Percentiles rank a stretch among this genome's conserved stretches.
Conservation (phyloP, 768 basidiomycete species). For the Hygrophorus russula region DNA sequence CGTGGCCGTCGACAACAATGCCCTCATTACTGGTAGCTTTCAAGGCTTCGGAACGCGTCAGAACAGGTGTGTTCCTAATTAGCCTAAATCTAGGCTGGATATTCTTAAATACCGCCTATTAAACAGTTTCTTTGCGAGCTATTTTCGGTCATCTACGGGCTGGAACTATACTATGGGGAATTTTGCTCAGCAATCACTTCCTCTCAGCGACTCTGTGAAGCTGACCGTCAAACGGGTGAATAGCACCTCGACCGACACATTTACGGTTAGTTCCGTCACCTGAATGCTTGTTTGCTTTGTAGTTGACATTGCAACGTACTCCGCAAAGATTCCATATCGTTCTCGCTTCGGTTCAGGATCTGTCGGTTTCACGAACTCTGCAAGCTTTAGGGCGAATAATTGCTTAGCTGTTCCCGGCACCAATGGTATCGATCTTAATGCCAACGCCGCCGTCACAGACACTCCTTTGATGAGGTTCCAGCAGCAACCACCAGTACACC, state of each 20-base stretch:
- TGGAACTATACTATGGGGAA: slow-evolving; percentile 40
- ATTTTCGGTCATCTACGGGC: slow-evolving; percentile 18
- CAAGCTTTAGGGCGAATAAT: too few relatives aligned
- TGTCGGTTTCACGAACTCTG: too few relatives aligned
- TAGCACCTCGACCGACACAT: slow-evolving; percentile 42
- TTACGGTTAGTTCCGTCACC: too few relatives aligned
- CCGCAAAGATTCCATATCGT: too few relatives aligned
- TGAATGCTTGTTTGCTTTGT: too few relatives aligned
- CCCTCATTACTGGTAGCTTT: slow-evolving; percentile 29
- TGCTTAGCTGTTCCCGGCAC: neutral
- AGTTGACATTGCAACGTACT: too few relatives aligned
- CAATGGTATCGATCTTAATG: too few relatives aligned
- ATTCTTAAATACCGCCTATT: too few relatives aligned
- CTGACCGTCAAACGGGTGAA: slow-evolving; percentile 37
- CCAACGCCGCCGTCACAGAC: too few relatives aligned
- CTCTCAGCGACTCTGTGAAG: slow-evolving; percentile 35
- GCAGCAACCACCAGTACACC: too few relatives aligned
- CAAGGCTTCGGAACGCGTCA: slow-evolving; percentile 34
- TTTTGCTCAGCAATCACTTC: slow-evolving; percentile 43
- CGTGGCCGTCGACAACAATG: slow-evolving; percentile 39
- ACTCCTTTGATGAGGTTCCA: too few relatives aligned
- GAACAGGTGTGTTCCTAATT: slow-evolving; percentile 23
- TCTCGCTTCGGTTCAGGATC: neutral
- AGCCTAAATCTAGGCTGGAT: neutral
- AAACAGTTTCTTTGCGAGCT: slow-evolving; percentile 37